Evolutionary conservation across 176 grass and related monocot genomes (phyloP).

Genomic region (Thalia dealbata): DNA sequence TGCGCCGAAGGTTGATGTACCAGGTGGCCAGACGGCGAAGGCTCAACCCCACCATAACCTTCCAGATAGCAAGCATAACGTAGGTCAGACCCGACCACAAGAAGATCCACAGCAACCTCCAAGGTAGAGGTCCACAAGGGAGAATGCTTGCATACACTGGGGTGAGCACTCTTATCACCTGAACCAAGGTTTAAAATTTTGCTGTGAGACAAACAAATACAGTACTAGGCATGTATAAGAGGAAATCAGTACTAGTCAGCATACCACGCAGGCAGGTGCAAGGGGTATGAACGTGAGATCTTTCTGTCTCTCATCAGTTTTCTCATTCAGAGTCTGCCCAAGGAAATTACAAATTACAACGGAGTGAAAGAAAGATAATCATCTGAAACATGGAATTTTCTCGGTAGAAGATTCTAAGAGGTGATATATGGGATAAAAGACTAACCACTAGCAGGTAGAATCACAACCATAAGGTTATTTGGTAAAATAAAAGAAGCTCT

Average conservation of each 20-base stretch:
- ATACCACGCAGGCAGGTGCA: conserved; percentile 90
- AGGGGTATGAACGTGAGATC: conserved; percentile 94
- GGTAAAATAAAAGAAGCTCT: too few species aligned
- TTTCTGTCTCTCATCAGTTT: conserved; percentile 68
- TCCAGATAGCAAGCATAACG: conserved; percentile 79
- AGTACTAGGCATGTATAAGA: conserved; percentile 1
- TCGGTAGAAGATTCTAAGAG: neutral
- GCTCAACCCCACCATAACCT: conserved; percentile 67
- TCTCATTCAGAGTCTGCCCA: conserved; percentile 80
- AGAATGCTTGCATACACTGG: conserved; percentile 81
- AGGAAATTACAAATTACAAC: conserved; percentile 12
- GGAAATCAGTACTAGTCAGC: conserved; percentile 1
- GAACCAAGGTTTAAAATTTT: conserved; percentile 15
- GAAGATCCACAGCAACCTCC: conserved; percentile 73
- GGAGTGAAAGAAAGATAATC: neutral
- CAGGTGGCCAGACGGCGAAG: conserved; percentile 64
- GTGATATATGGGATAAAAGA: too few species aligned
- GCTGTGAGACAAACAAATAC: conserved; percentile 14
- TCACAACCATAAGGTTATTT: too few species aligned
- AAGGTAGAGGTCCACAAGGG: conserved; percentile 52
- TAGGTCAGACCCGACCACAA: conserved; percentile 81
- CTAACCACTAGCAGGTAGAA: too few species aligned
- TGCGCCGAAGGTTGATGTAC: conserved; percentile 70
- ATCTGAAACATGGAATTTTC: neutral
- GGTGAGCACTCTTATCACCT: conserved; percentile 86